These are phyloP conservation scores for Pichia sp. DNA, from an alignment of 1,139 yeast genomes.

Conservation along the genomic window DNA sequence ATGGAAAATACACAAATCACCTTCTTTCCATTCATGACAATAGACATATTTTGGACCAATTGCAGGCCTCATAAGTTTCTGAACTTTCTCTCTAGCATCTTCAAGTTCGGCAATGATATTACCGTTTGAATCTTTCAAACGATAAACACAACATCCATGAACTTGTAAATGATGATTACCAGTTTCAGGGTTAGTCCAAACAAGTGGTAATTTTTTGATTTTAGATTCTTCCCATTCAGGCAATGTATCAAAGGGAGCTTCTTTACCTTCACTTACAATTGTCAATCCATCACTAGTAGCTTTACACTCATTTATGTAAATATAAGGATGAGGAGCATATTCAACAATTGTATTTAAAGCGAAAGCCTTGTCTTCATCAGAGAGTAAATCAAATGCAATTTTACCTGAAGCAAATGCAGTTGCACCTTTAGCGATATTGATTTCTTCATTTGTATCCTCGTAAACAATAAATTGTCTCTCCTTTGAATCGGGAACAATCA, in stretches of 20 bases:
- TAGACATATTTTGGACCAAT: conserved; percentile 65
- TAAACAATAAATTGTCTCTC: conserved; percentile 49
- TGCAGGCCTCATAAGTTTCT: conserved; percentile 77
- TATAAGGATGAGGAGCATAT: conserved; percentile 89
- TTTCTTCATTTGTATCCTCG: conserved; percentile 57
- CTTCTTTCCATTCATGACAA: conserved; percentile 75
- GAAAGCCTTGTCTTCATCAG: conserved; percentile 61
- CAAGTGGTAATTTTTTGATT: conserved; percentile 70
- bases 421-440: conserved; percentile 72
- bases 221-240: conserved; percentile 79
- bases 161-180: conserved; percentile 75
- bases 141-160: conserved; percentile 78
- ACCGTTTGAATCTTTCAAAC: conserved; percentile 51
- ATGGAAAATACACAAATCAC: conserved; percentile 77
- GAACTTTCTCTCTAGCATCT: conserved; percentile 65
- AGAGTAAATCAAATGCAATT: conserved; percentile 58
- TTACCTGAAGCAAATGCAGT: conserved; percentile 83
- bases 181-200: conserved; percentile 90
- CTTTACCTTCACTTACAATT: conserved; percentile 75
- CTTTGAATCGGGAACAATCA: conserved; percentile 60
- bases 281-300: conserved; percentile 84
- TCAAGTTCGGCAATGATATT: conserved; percentile 52
- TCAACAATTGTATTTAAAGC: conserved; percentile 72
- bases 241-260: conserved; percentile 53
- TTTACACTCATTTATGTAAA: conserved; percentile 68